Conservation (phyloP, 805 yeast species). For the Schwanniomyces polymorphus region DNA sequence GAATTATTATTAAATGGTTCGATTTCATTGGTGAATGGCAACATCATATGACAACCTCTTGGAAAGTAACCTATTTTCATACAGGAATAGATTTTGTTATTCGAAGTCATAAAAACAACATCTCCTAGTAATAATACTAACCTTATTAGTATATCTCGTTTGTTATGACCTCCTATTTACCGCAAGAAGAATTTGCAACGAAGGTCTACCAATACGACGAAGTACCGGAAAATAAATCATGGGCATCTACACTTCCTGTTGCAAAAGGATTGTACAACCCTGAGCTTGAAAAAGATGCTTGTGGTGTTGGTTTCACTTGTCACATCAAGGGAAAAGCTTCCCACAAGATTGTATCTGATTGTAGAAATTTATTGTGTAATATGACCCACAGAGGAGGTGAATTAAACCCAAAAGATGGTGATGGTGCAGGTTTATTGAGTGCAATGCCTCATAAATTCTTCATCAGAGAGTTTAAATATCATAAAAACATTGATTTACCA, state of each 20-base stretch:
- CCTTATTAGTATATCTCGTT: not conserved
- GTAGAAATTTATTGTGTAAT: conserved; percentile 82
- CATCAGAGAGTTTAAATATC: conserved; percentile 76
- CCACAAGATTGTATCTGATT: conserved; percentile 93
- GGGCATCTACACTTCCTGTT: conserved; percentile 89
- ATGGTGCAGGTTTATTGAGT: conserved; percentile 96
- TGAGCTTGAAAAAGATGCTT: conserved; percentile 90
- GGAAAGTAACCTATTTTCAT: not conserved
- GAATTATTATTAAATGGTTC: not conserved
- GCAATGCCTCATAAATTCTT: conserved; percentile 90
- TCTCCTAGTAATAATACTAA: conserved; percentile 1
- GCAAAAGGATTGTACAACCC: conserved; percentile 93
- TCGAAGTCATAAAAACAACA: not conserved
- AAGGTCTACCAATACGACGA: conserved; percentile 69
- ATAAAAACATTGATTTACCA: conserved; percentile 69
- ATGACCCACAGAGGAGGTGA: conserved; percentile 99
- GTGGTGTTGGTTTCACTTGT: conserved; percentile 98
- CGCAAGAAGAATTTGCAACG: conserved; percentile 37
- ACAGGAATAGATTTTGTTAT: not conserved
- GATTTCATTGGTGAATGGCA: not conserved
- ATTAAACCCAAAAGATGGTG: conserved; percentile 96
- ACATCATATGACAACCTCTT: not conserved
- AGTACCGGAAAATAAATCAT: conserved; percentile 73
- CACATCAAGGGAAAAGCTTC: conserved; percentile 85
- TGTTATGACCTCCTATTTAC: conserved; percentile 35